These are phyloP conservation scores for Entomortierella parvispora DNA, from an alignment of 192 early-diverging fungal genomes.

Conservation along the genomic window DNA sequence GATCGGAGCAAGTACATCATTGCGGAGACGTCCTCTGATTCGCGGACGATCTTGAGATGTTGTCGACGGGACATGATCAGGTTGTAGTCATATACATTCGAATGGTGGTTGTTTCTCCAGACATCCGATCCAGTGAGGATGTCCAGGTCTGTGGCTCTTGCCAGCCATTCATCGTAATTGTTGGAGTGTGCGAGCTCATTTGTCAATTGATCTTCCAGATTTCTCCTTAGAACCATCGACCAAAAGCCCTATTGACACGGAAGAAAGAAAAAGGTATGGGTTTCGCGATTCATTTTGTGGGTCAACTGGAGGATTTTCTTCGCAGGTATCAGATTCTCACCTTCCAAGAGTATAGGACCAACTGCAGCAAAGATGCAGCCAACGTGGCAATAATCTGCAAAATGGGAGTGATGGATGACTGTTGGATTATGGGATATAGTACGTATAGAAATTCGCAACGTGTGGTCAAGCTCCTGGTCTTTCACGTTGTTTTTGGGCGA, in stretches of 20 bases:
- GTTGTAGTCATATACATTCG: slow-evolving; percentile 70
- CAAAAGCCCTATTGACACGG: slow-evolving; percentile 26
- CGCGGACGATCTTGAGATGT: slow-evolving; percentile 56
- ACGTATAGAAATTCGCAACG: too few relatives aligned
- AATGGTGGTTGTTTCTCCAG: slow-evolving; percentile 67
- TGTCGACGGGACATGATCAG: slow-evolving; percentile 66
- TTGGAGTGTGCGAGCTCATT: slow-evolving; percentile 54
- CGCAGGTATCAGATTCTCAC: slow-evolving; percentile 4
- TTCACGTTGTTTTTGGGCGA: too few relatives aligned
- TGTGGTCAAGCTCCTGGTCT: too few relatives aligned
- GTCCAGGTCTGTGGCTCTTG: slow-evolving; percentile 62
- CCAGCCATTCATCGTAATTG: slow-evolving; percentile 64
- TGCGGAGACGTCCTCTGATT: slow-evolving; percentile 60
- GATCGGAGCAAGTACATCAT: slow-evolving; percentile 73
- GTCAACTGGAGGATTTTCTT: not conserved
- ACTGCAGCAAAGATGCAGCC: slow-evolving; percentile 23
- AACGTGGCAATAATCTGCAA: slow-evolving; percentile 27
- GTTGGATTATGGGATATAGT: too few relatives aligned
- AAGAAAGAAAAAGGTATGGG: not conserved
- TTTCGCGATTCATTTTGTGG: not conserved
- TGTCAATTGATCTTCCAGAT: slow-evolving; percentile 58
- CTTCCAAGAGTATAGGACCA: slow-evolving; percentile 50
- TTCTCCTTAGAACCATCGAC: slow-evolving; percentile 41
- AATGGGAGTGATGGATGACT: not conserved
- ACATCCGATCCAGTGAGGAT: slow-evolving; percentile 57